Evolutionary conservation across 2,329 filamentous ascomycete genomes (phyloP).

Genomic region (Xenosphaeropsis pyriputrescens): DNA sequence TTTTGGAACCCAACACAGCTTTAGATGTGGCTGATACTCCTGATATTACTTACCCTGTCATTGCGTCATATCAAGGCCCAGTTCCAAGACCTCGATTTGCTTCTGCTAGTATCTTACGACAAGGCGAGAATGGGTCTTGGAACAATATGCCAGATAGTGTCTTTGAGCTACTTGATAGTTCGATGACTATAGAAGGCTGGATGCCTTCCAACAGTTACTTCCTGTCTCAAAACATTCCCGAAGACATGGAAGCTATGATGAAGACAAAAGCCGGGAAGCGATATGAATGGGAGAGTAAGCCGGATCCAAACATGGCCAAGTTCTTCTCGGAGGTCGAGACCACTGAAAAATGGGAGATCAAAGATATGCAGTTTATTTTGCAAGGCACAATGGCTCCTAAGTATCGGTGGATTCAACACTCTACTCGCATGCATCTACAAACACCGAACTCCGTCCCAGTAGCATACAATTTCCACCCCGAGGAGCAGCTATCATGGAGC

Average conservation of each 20-base stretch:
- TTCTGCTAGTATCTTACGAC: conserved; percentile 4
- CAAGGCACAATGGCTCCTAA: conserved; percentile 20
- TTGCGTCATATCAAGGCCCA: not conserved
- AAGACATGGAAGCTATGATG: conserved; percentile 17
- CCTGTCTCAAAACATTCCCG: conserved; percentile 18
- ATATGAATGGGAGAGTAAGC: conserved; percentile 1
- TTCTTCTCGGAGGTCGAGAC: conserved; percentile 21
- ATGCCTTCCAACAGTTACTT: conserved; percentile 25
- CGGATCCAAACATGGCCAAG: conserved; percentile 5
- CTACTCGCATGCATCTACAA: conserved; percentile 10
- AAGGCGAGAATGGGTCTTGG: too few species aligned
- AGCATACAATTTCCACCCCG: conserved; percentile 7
- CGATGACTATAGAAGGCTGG: conserved; percentile 28
- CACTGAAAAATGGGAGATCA: conserved; percentile 31
- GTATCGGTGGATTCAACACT: conserved; percentile 24
- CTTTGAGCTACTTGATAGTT: conserved; percentile 21
- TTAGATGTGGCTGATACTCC: not conserved
- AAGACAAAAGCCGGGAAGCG: conserved; percentile 11
- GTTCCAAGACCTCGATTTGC: conserved; percentile 15
- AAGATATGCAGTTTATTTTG: conserved; percentile 19
- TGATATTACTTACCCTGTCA: not conserved
- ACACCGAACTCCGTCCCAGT: conserved; percentile 15
- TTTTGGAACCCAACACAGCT: conserved; percentile 26
- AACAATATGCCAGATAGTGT: conserved; percentile 17
- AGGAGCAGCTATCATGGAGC: too few species aligned